These are phyloP conservation scores for Lichtheimia corymbifera DNA, from an alignment of 371 early-diverging fungal species.

Conservation along the genomic window DNA sequence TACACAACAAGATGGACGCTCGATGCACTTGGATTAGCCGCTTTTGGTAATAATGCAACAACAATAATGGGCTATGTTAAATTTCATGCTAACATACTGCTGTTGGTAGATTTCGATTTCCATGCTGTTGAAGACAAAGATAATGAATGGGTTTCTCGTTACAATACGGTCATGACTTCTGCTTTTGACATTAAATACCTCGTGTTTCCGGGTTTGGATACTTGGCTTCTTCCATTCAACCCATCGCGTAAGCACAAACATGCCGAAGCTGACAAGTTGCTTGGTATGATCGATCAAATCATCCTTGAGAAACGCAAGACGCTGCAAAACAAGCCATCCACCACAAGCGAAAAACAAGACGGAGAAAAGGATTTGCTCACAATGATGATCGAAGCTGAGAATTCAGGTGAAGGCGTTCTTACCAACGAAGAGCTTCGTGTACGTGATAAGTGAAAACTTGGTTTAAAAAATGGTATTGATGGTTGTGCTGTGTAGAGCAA, in stretches of 20 bases:
- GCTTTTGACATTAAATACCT: slow-evolving; percentile 15
- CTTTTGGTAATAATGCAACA: slow-evolving; percentile 26
- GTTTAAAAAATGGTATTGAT: neutral
- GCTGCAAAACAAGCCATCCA: neutral
- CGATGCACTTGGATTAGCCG: slow-evolving; percentile 38
- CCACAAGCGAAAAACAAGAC: neutral
- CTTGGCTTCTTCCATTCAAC: neutral
- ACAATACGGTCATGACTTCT: slow-evolving; percentile 19
- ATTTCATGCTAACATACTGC: neutral
- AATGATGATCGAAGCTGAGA: slow-evolving; percentile 42
- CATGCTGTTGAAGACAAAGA: slow-evolving; percentile 13
- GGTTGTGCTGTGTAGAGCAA: slow-evolving; percentile 37
- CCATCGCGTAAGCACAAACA: slow-evolving; percentile 32
- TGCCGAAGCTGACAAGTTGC: slow-evolving; percentile 29
- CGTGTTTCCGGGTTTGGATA: slow-evolving; percentile 24
- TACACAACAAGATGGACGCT: slow-evolving; percentile 28
- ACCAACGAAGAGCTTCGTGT: slow-evolving; percentile 22
- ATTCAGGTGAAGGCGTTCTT: slow-evolving; percentile 15
- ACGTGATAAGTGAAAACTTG: slow-evolving; percentile 15
- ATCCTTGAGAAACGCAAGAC: slow-evolving; percentile 30
- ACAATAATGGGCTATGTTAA: no score
- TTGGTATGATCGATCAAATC: slow-evolving; percentile 35
- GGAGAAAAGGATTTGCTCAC: slow-evolving; percentile 47
- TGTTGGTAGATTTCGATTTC: slow-evolving; percentile 27
- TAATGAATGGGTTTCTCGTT: slow-evolving; percentile 12